Evolutionary conservation across 1,139 yeast genomes (phyloP).

Genomic region (Pichia sp.): DNA sequence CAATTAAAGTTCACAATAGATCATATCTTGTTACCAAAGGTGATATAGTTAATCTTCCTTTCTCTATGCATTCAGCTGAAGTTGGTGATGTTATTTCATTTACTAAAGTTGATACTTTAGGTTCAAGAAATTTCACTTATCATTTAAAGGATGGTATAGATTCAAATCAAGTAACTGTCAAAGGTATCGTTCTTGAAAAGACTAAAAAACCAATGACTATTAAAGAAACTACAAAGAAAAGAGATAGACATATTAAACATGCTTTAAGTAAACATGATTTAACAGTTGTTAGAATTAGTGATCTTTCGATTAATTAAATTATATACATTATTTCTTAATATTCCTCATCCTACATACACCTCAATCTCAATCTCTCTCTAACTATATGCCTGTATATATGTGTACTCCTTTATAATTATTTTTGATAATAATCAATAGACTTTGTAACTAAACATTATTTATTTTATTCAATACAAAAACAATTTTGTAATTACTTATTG

Average conservation of each 20-base stretch:
- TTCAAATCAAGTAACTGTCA: conserved; percentile 49
- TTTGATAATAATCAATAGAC: too few relatives aligned
- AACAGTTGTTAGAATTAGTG: conserved; percentile 76
- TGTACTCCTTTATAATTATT: too few relatives aligned
- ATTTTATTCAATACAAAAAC: too few relatives aligned
- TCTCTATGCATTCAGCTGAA: conserved; percentile 61
- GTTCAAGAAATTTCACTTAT: conserved; percentile 76
- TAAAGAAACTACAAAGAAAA: conserved; percentile 62
- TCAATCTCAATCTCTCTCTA: too few relatives aligned
- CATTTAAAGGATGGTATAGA: conserved; percentile 46
- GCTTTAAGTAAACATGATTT: conserved; percentile 71
- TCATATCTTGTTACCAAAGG: conserved; percentile 90
- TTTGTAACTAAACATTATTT: too few relatives aligned
- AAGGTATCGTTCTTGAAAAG: conserved; percentile 78
- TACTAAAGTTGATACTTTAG: conserved; percentile 72
- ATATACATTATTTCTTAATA: background rate
- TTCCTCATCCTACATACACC: too few relatives aligned
- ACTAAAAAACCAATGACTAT: conserved; percentile 75
- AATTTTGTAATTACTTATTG: too few relatives aligned
- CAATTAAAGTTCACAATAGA: conserved; percentile 73
- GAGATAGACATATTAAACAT: conserved; percentile 80
- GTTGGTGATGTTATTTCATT: conserved; percentile 76
- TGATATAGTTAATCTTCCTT: conserved; percentile 75
- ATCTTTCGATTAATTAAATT: conserved; percentile 44
- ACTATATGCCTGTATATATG: too few relatives aligned